Base-by-base conservation (phyloP, 805 yeast genomes). In the Komagataella ulmi region DNA sequence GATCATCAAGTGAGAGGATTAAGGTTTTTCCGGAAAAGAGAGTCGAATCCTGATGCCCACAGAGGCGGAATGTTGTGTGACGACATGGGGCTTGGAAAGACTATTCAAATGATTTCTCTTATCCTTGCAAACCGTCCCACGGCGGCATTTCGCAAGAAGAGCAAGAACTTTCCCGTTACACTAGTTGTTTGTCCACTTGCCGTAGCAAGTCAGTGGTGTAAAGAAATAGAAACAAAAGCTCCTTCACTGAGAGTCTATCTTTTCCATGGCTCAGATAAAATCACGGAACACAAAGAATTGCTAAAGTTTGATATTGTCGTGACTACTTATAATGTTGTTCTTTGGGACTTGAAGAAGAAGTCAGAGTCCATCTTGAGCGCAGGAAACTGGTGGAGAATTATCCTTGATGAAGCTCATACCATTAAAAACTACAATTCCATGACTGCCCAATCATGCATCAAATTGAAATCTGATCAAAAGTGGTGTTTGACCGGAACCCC, bases 11-110 rank as follows among this genome's bases (percentile, higher is more conserved):
- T 65, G 1, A 58, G 57, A 4, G 81, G 81, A 2, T 59, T 76
- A 24, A 56, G 57, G 46, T 76, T 77, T 59, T 56, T 76, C 55
- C 55, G 57, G 4, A 50, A 53, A 5, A 63, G 80, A 14, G 81
- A 76, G 52, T 46, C 49, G 18, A 54, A 53, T 1, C 52, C 52
- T 17, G 50, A 58, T 3, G 47, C 53, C 2, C 57, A 55, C 17
- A 72, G 69, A 52, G 86, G 86, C 24, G 87, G 85, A 3, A 50
- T 81, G n/a, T 67, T 87, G 45, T 87, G 93, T 60, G 96, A 87
- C 62, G 95, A 85, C 65, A 88, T 88, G 96, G 96, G 96, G 17
- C 69, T 88, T 14, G 96, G 96, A 50, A 88, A 88, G 60, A 88
- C 96, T 0, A 78, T 88, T 49, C 96, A 88, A 65, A 78, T 86